These are phyloP conservation scores for Kuraishia molischiana DNA, from an alignment of 805 yeast genomes.

Conservation along the genomic window DNA sequence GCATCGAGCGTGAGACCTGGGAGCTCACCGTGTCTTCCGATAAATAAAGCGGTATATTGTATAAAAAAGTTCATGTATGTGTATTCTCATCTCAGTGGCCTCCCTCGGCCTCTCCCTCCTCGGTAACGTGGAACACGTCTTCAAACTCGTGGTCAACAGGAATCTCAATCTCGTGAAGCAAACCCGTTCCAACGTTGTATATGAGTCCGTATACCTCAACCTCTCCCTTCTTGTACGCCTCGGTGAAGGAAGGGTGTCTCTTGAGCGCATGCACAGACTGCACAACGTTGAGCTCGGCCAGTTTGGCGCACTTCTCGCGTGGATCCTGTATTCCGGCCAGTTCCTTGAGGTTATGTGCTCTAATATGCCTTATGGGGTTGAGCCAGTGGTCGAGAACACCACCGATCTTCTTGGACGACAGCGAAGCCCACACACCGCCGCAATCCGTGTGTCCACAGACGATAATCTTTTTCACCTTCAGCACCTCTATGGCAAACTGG, in stretches of 20 bases:
- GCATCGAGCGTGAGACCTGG: background rate
- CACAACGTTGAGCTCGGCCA: conserved; percentile 69
- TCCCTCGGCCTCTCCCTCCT: conserved; percentile 8
- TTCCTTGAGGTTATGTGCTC: conserved; percentile 45
- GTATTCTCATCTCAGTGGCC: too few relatives aligned
- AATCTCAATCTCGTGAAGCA: conserved; percentile 27
- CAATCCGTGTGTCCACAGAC: conserved; percentile 95
- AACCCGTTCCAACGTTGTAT: conserved; percentile 76
- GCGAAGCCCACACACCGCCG: conserved; percentile 83
- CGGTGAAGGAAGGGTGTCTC: conserved; percentile 56
- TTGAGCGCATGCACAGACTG: conserved; percentile 61
- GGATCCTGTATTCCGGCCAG: conserved; percentile 42
- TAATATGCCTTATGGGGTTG: conserved; percentile 54
- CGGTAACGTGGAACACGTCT: conserved; percentile 8
- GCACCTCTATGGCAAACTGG: conserved; percentile 79
- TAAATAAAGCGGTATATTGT: too few relatives aligned
- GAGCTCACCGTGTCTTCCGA: background rate
- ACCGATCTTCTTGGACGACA: conserved; percentile 55
- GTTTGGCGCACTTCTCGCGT: conserved; percentile 42
- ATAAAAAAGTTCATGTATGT: background rate
- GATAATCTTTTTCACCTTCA: conserved; percentile 71
- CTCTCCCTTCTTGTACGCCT: conserved; percentile 51
- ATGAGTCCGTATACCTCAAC: conserved; percentile 77
- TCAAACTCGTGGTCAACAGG: conserved; percentile 10
- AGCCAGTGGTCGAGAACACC: conserved; percentile 69